phyloP scores from a whole-genome alignment of 805 yeast genomes.

The Jamesozyma rosinii region DNA sequence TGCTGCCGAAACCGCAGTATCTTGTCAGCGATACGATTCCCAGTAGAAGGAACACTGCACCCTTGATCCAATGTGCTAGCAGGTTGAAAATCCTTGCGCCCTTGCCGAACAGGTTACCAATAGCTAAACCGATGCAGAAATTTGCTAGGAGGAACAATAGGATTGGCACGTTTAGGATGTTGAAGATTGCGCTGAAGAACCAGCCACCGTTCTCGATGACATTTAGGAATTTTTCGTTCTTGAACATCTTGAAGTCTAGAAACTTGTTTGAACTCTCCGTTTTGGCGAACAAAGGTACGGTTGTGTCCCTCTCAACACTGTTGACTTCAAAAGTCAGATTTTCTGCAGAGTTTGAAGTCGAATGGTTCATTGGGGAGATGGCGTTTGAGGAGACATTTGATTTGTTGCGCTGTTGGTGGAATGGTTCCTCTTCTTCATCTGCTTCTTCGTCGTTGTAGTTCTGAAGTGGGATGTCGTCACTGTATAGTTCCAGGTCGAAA shows the following conservation, averaged over 20 bases:
- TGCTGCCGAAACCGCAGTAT: conserved; percentile 71
- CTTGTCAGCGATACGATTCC: conserved; percentile 80
- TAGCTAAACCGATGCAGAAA: conserved; percentile 46
- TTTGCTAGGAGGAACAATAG: conserved; percentile 52
- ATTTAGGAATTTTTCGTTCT: not conserved
- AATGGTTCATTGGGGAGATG: not conserved
- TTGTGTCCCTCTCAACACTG: not conserved
- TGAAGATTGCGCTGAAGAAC: conserved; percentile 32
- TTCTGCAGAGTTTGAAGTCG: not conserved
- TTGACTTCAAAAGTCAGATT: not conserved
- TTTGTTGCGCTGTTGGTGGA: not conserved
- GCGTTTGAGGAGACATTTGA: not conserved
- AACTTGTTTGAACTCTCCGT: not conserved
- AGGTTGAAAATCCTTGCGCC: conserved; percentile 63
- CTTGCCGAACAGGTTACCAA: conserved; percentile 61
- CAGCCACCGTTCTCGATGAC: conserved; percentile 1
- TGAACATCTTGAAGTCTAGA: not conserved
- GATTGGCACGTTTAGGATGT: conserved; percentile 53
- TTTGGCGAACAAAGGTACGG: not conserved
- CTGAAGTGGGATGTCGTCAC: not conserved
- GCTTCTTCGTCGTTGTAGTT: not conserved
- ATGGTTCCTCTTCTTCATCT: too few species aligned
- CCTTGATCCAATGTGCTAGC: conserved; percentile 92
- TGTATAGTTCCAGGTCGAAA: not conserved
- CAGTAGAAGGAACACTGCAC: conserved; percentile 71